Base-by-base conservation (phyloP, 371 early-diverging fungal species). In the Blakeslea trispora region DNA sequence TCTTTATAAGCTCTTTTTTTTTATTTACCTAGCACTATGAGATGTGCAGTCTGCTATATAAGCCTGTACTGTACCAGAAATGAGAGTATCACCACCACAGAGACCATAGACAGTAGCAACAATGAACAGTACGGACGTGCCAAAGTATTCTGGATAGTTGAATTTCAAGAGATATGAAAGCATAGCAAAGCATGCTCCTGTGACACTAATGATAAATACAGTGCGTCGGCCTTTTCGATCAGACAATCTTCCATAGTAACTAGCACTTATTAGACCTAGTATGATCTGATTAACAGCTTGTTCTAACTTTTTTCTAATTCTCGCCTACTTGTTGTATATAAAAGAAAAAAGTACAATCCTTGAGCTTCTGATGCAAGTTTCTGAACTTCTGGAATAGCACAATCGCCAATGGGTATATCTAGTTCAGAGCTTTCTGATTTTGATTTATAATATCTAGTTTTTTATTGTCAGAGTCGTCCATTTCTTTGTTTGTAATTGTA, bases 1-100 rank as follows among this genome's bases (percentile, higher is more conserved):
- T 18, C 9, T 15, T 8, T 39, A 21, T 45, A 21, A 9, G 13
- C 1, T 40, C 17, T 7, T 1, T 0, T 37, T 6, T 37, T 10
- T 50, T 37, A 34, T 28, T 55, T 56, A 71, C 76, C 77, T 73
- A 19, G 35, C 23, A 28, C 35, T 34, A 21, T 58, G 41, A 8
- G 60, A 46, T 22, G 77, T 79, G 24, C 71, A 74, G 57, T 79
- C 80, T 8, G 77, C 57, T 18, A 79, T 65, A 43, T 79, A 79
- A 0, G 73, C 71, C 13, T 76, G 70, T 19, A 62, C 57, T 14
- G 76, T 55, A 18, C 72, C 68, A 49, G 69, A 45, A 10, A 72
- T 11, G 2, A 68, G 55, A 17, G 41, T 55, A n/a, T 74, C 74
- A 35, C 77, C 72, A 31, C 60, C 77, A 17, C 74, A 24, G 5